Evolutionary conservation across 2,329 filamentous ascomycete genomes (phyloP), one percentile per base, ranked within the genome.

Genomic region (Pseudogymnoascus sp.): DNA sequence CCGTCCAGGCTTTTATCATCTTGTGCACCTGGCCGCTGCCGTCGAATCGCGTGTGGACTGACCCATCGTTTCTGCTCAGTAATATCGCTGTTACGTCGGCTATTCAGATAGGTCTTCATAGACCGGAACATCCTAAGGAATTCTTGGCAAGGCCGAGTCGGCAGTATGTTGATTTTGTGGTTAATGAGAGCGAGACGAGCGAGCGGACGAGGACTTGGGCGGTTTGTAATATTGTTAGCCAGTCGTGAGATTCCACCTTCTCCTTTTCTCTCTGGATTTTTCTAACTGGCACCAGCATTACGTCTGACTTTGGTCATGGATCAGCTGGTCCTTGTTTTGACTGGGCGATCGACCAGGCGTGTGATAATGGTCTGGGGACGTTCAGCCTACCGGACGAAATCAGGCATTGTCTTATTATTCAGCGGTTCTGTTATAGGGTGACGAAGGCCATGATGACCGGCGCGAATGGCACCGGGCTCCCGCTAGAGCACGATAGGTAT

Each of bases 11-110:
- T n/a, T 38, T 71, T 4, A 60, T 64, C 4, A 22, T 70, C 10
- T 26, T 69, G 1, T 67, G 64, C 37, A 65, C 62, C 1, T 71
- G 70, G 68, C 68, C 68, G 11, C 69, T 71, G 41, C 69, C 68
- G 2, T 65, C 67, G 26, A 63, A 61, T 16, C 67, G 67, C 38
- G 68, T 65, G 24, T 66, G 64, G 12, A 63, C 64, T 3, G 68
- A 70, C 43, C 46, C 65, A 1, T 66, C 66, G 6, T 65, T 65
- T 12, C 68, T 69, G 56, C 61, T 71, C 8, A 66, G 59, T 12
- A 67, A 65, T 4, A 61, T 66, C 26, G 69, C 69, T 66, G 50
- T 69, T 3, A 68, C 65, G 19, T 59, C 66, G 11, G 66, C 63
- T 5, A 69, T 66, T 22, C 69, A 70, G 33, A 64, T 71, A 43